These are phyloP conservation scores for Colletotrichum godetiae DNA, from an alignment of 2,329 filamentous ascomycete genomes.

Conservation along the genomic window DNA sequence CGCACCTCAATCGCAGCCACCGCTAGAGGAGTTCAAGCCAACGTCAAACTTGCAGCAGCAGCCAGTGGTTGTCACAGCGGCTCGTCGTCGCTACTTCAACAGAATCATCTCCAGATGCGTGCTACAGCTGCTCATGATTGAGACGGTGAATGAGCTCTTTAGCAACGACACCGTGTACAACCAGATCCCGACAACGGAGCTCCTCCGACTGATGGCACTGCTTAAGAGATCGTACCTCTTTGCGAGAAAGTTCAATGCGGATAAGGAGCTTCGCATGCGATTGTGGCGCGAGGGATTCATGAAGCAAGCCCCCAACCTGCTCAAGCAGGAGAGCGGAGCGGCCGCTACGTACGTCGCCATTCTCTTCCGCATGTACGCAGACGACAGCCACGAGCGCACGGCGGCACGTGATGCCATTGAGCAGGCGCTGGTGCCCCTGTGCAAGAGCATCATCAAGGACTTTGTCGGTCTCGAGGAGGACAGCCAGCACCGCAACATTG, in stretches of 20 bases:
- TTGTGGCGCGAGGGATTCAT: constrained; percentile 99
- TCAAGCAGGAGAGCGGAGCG: constrained; percentile 95
- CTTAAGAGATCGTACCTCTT: constrained; percentile 98
- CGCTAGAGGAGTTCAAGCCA: constrained; percentile 89
- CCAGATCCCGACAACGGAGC: constrained; percentile 89
- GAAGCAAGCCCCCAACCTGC: constrained; percentile 97
- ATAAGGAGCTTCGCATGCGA: constrained; percentile 93
- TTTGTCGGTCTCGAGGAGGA: constrained; percentile 93
- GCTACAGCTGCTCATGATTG: constrained; percentile 97
- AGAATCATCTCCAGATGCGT: constrained; percentile 99
- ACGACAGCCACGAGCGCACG: constrained; percentile 84
- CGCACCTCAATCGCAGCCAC: constrained; percentile 47
- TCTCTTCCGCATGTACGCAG: constrained; percentile 96
- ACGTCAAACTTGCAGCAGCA: constrained; percentile 83
- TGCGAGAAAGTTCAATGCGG: constrained; percentile 96
- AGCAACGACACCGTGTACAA: constrained; percentile 95
- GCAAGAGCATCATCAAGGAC: constrained; percentile 89
- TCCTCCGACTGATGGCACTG: constrained; percentile 91
- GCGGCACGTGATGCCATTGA: constrained; percentile 87
- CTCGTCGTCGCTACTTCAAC: constrained; percentile 96
- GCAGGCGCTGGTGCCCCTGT: constrained; percentile 90
- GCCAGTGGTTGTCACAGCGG: constrained; percentile 90
- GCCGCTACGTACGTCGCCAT: constrained; percentile 97
- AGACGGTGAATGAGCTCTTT: constrained; percentile 98
- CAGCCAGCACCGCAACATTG: constrained; percentile 95